Conservation (phyloP, 371 early-diverging fungal species). For the Actinomucor elegans region DNA sequence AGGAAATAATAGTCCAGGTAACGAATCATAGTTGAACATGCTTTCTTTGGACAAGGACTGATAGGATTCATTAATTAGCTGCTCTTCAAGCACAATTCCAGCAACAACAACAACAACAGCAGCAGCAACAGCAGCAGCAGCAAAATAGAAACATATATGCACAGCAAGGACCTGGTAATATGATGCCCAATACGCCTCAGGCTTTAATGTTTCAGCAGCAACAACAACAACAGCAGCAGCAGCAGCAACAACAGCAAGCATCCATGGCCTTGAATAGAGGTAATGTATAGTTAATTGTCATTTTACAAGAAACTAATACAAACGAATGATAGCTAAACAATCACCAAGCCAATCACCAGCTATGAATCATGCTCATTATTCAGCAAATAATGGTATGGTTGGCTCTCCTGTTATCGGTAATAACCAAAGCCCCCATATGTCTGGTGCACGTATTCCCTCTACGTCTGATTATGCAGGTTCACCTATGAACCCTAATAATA, state of each 20-base stretch:
- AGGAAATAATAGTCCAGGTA: slow-evolving; percentile 15
- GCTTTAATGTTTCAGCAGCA: slow-evolving; percentile 39
- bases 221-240: slow-evolving; percentile 27
- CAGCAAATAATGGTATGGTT: slow-evolving; percentile 15
- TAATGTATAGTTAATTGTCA: neutral
- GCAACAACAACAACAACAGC: too few species aligned
- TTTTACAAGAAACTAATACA: neutral
- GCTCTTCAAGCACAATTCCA: slow-evolving; percentile 17
- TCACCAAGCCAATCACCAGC: slow-evolving; percentile 50
- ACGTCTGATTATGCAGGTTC: slow-evolving; percentile 43
- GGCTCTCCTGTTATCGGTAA: slow-evolving; percentile 34
- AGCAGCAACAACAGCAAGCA: slow-evolving; percentile 30
- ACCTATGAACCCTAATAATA: slow-evolving; percentile 27
- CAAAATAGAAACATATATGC: slow-evolving; percentile 34
- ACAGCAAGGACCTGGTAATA: slow-evolving; percentile 16
- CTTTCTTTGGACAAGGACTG: too few species aligned
- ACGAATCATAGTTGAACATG: neutral
- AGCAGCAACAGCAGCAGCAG: too few species aligned
- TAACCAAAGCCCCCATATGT: slow-evolving; percentile 37
- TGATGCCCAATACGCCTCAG: slow-evolving; percentile 40
- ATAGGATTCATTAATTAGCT: slow-evolving; percentile 3
- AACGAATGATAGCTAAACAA: slow-evolving; percentile 30
- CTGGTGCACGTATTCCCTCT: slow-evolving; percentile 24
- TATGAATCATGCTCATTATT: slow-evolving; percentile 31
- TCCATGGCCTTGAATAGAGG: slow-evolving; percentile 38